Evolutionary conservation across 441 rosid species (phyloP), one percentile per base, ranked within the genome.

Genomic region (Gossypium schwendimanii): DNA sequence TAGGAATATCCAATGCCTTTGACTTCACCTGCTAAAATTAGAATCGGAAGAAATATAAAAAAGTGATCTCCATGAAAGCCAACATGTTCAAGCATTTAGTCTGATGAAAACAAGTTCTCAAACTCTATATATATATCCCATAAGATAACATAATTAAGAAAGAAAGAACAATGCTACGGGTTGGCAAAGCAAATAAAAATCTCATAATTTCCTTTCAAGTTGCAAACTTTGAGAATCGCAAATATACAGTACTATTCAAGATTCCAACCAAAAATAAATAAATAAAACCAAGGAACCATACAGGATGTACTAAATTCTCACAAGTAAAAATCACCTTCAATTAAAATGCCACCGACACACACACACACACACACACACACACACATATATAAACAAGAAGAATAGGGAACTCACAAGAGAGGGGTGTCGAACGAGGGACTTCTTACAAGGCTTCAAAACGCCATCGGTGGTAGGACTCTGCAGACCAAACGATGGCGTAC

Each of bases 381-480:
- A 9, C 15, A 6, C 0, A 11, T 0, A 36, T 18, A 10, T 15
- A 4, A 18, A 18, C 31, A 60, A 53, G 33, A 17, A 5, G 33
- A 36, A 74, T 41, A 69, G n/a, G 52, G 61, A 23, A 73, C 92
- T 90, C 79, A 88, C 93, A 58, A 92, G 87, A 62, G 98, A 89
- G 36, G 83, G 82, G 79, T 89, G 98, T 11, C 93, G 92, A 81
- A 87, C 83, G n/a, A 89, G 84, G 6, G 94, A 81, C 79, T 75
- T 84, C 78, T 81, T 88, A 77, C 77, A 69, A 8, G 89, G 87
- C 20, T 65, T 75, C 55, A 81, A 75, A 33, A 36, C 75, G 1
- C 63, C 47, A 18, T 81, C 91, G 28, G 67, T 72, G 68, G 63
- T 81, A 14, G 77, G 76, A 60, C 63, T 78, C 69, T 82, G 80